Conservation (phyloP, 2,329 filamentous ascomycete genomes). For the Fusarium chaquense region DNA sequence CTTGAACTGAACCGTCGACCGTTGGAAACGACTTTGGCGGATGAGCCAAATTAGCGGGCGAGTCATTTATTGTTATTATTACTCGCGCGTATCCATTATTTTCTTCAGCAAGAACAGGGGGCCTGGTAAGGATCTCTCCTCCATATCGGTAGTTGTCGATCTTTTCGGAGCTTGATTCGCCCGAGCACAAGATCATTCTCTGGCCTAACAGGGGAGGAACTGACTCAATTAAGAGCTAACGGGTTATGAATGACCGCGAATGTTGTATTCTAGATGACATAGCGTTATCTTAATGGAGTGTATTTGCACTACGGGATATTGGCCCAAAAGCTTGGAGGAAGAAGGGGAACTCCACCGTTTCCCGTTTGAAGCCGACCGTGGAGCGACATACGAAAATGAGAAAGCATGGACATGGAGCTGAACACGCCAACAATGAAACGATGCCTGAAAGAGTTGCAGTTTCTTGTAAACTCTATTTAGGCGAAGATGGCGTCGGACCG, state of each 20-base stretch:
- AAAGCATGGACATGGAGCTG: background rate
- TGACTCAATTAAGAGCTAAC: background rate
- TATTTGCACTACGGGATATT: no score
- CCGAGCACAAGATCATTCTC: constrained; percentile 2
- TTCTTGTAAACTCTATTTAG: background rate
- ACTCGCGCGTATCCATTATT: background rate
- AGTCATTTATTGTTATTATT: constrained; percentile 8
- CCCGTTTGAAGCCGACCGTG: constrained; percentile 11
- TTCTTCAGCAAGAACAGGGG: constrained; percentile 5
- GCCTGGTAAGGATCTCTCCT: background rate
- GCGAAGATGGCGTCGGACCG: background rate
- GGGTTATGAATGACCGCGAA: background rate
- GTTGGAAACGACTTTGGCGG: background rate
- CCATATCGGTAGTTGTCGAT: constrained; percentile 16
- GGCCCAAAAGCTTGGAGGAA: background rate
- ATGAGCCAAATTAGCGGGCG: background rate
- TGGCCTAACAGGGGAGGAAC: background rate
- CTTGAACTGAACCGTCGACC: background rate
- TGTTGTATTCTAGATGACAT: background rate
- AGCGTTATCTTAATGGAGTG: no score
- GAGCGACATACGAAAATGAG: background rate
- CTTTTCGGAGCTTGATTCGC: constrained; percentile 22
- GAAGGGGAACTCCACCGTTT: constrained; percentile 9
- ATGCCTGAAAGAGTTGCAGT: background rate
- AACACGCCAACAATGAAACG: background rate